Conservation (phyloP, 345 rosid species). For the Gossypium mustelinum region DNA sequence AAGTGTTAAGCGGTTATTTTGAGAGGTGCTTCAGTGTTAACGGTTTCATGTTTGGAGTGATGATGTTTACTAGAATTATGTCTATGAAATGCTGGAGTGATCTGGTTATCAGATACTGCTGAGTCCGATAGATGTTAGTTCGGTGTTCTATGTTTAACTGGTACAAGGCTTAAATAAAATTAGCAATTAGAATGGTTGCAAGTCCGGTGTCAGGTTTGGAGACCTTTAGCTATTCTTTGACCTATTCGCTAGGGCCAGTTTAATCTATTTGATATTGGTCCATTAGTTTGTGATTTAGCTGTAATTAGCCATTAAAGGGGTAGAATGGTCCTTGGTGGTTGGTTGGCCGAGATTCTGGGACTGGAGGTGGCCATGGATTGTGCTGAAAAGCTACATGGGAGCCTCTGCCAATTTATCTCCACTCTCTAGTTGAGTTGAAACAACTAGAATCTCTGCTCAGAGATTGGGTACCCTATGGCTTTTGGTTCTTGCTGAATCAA, state of each 20-base stretch:
- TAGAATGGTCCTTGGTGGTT: background rate
- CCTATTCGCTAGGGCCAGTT: background rate
- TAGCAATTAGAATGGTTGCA: too few relatives aligned
- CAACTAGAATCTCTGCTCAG: background rate
- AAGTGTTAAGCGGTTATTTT: background rate
- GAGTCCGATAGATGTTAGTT: too few relatives aligned
- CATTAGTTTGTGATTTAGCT: background rate
- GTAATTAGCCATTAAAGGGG: background rate
- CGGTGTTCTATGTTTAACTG: too few relatives aligned
- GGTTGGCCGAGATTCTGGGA: too few relatives aligned
- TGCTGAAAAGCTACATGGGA: background rate
- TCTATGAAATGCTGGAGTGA: background rate
- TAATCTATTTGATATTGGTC: background rate
- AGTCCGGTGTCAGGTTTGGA: too few relatives aligned
- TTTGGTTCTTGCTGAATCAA: background rate
- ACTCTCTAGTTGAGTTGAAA: background rate
- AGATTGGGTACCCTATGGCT: background rate
- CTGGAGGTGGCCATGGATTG: background rate
- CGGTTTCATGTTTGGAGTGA: background rate
- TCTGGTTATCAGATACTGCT: too few relatives aligned
- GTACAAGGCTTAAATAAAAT: too few relatives aligned
- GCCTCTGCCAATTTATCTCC: background rate
- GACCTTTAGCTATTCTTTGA: too few relatives aligned
- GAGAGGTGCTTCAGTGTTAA: background rate
- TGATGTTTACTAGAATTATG: background rate